Conservation (phyloP, 2,329 filamentous ascomycete species). For the Fusarium goolgardi region DNA sequence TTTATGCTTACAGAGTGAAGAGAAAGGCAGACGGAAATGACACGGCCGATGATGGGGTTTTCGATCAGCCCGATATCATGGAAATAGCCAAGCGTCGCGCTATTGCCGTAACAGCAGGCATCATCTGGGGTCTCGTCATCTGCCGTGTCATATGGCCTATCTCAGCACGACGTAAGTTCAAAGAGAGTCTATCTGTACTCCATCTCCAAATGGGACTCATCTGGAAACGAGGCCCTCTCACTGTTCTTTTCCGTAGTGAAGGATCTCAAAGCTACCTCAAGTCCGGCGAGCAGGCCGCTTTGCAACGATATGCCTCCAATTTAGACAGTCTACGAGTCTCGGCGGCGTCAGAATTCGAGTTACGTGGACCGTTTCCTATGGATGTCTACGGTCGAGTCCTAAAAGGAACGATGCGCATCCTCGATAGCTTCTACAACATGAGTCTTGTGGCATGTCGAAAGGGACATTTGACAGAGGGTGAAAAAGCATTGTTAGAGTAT, state of each 20-base stretch:
- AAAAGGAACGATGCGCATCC: slow-evolving; percentile 80
- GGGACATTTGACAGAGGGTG: slow-evolving; percentile 78
- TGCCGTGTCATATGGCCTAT: slow-evolving; percentile 94
- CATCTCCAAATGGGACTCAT: slow-evolving; percentile 96
- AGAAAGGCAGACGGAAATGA: slow-evolving; percentile 74
- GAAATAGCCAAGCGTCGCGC: slow-evolving; percentile 90
- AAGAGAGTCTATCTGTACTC: slow-evolving; percentile 85
- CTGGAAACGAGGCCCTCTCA: slow-evolving; percentile 92
- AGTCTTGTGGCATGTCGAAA: slow-evolving; percentile 90
- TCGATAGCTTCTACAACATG: slow-evolving; percentile 96
- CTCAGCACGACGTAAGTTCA: slow-evolving; percentile 86
- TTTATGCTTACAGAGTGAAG: slow-evolving; percentile 92
- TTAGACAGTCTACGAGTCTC: slow-evolving; percentile 78
- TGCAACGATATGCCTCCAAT: slow-evolving; percentile 61
- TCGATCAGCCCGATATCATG: slow-evolving; percentile 81
- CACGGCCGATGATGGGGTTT: slow-evolving; percentile 86
- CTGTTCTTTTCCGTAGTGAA: slow-evolving; percentile 73
- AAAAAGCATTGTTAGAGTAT: slow-evolving; percentile 80
- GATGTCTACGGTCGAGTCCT: slow-evolving; percentile 79
- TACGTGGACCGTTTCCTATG: slow-evolving; percentile 85
- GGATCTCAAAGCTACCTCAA: slow-evolving; percentile 74
- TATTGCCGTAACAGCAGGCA: slow-evolving; percentile 86
- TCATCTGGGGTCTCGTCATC: slow-evolving; percentile 90
- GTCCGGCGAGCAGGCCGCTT: slow-evolving; percentile 20
- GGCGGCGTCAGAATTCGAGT: slow-evolving; percentile 84